A percentile compares a stretch with the other conserved stretches of the same genome.
Conservation (phyloP, 108 stramenopile species). For the Cafeteria roenbergensis region DNA sequence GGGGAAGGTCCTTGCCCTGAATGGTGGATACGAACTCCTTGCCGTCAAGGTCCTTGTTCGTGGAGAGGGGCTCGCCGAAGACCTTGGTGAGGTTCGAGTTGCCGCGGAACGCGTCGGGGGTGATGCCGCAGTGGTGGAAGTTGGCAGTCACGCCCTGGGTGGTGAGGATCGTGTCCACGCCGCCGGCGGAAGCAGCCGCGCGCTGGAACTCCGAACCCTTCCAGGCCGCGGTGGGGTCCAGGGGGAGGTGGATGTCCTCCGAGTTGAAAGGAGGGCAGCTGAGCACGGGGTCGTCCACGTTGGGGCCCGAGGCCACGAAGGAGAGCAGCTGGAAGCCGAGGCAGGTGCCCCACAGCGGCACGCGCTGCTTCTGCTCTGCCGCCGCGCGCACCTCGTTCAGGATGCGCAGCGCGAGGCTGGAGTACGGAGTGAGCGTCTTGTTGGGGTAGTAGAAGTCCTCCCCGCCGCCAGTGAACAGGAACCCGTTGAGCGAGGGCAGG, state of each 20-base stretch:
- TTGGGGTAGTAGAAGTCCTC: constrained; percentile 5
- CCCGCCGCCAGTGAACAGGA: constrained; percentile 21
- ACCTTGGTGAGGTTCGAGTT: constrained; percentile 2
- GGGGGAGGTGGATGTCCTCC: constrained; percentile 13
- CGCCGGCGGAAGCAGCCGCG: background rate
- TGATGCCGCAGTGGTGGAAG: constrained; percentile 19
- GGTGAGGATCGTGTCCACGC: constrained; percentile 12
- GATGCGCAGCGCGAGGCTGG: background rate
- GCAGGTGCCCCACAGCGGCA: constrained; percentile 29
- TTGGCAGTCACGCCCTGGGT: constrained; percentile 16
- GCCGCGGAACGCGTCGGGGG: background rate
- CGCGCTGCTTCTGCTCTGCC: background rate
- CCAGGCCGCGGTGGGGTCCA: constrained; percentile 9
- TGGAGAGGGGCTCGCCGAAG: constrained; percentile 7
- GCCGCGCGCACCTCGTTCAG: background rate
- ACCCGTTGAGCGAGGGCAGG: constrained; percentile 6
- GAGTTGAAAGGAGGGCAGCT: constrained; percentile 3
- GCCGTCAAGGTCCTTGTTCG: constrained; percentile 13
- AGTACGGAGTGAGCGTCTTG: constrained; percentile 12
- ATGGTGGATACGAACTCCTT: constrained; percentile 18
- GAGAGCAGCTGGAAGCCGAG: constrained; percentile 21
- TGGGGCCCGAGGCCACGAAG: constrained; percentile 1
- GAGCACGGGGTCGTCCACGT: background rate
- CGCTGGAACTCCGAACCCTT: background rate
- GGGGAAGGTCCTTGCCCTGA: constrained; percentile 14